Evolutionary conservation across 768 basidiomycete species (phyloP).

Genomic region (Tricholoma sp.): DNA sequence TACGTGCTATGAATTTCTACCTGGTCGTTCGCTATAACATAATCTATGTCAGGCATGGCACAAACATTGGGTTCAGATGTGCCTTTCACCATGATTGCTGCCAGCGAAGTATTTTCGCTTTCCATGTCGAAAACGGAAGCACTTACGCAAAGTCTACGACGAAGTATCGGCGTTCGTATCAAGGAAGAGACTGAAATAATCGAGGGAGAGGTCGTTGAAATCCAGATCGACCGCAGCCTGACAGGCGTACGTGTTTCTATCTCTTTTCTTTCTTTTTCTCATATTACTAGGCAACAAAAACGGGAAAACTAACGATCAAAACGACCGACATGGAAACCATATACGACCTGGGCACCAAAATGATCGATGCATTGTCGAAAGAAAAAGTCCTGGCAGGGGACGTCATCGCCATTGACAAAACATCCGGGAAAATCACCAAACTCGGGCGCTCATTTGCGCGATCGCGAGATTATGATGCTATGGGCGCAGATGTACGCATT

Average conservation of each 20-base stretch:
- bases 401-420: constrained; percentile 95
- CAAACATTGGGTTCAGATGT: constrained; percentile 92
- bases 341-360: constrained; percentile 97
- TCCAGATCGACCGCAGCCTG: constrained; percentile 94
- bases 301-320: constrained; percentile 95
- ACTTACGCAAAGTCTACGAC: constrained; percentile 90
- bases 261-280: neutral
- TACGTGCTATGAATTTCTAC: constrained; percentile 27
- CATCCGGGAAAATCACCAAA: constrained; percentile 94
- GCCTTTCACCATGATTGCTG: constrained; percentile 97
- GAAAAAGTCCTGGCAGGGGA: constrained; percentile 96
- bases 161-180: constrained; percentile 95
- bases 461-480: constrained; percentile 96
- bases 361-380: constrained; percentile 97
- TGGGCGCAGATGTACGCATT: constrained; percentile 90
- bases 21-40: neutral
- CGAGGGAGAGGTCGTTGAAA: constrained; percentile 97
- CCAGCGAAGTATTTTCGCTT: constrained; percentile 95
- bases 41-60: constrained; percentile 73
- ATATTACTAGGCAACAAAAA: constrained; percentile 80
- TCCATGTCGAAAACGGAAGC: constrained; percentile 99
- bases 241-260: constrained; percentile 65
- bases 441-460: constrained; percentile 95
- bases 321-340: constrained; percentile 99
- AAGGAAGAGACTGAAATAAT: constrained; percentile 98